A percentile compares a stretch with the other conserved stretches of the same genome.
phyloP scores from a whole-genome alignment of 768 basidiomycete genomes.

The Lactarius hengduanensis region DNA sequence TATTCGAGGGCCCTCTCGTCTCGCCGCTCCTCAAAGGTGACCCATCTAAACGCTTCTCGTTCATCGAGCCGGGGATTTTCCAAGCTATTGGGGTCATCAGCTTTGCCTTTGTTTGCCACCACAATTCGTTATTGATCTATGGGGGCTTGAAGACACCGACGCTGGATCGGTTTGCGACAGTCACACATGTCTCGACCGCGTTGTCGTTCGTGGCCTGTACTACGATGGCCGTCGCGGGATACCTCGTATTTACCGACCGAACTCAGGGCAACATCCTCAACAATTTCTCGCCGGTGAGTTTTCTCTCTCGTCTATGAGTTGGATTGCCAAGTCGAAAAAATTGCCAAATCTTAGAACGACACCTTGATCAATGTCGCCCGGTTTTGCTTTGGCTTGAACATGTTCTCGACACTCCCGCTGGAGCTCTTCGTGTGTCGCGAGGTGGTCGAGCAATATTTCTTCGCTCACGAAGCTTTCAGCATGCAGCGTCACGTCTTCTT shows the following conservation, averaged over 20 bases:
- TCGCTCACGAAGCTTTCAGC: slow-evolving; percentile 81
- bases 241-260: slow-evolving; percentile 85
- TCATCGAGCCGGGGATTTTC: slow-evolving; percentile 80
- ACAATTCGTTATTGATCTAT: slow-evolving; percentile 96
- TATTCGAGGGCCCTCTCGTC: slow-evolving; percentile 78
- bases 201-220: slow-evolving; percentile 83
- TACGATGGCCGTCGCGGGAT: slow-evolving; percentile 83
- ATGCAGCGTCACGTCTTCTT: slow-evolving; percentile 85
- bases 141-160: slow-evolving; percentile 92
- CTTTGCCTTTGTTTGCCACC: slow-evolving; percentile 96
- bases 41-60: slow-evolving; percentile 66
- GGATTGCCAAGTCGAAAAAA: not conserved
- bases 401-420: slow-evolving; percentile 96
- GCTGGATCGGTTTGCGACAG: slow-evolving; percentile 86
- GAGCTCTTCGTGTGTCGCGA: slow-evolving; percentile 98
- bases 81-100: slow-evolving; percentile 98
- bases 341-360: slow-evolving; percentile 52
- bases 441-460: slow-evolving; percentile 95
- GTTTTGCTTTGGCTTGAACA: slow-evolving; percentile 92
- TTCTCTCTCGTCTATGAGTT: not conserved
- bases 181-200: slow-evolving; percentile 89
- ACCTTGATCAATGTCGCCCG: slow-evolving; percentile 94
- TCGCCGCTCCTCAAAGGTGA: slow-evolving; percentile 74
- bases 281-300: slow-evolving; percentile 78
- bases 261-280: slow-evolving; percentile 96